Conservation (phyloP, 179 eudicot species). For the Gypsophila paniculata region DNA sequence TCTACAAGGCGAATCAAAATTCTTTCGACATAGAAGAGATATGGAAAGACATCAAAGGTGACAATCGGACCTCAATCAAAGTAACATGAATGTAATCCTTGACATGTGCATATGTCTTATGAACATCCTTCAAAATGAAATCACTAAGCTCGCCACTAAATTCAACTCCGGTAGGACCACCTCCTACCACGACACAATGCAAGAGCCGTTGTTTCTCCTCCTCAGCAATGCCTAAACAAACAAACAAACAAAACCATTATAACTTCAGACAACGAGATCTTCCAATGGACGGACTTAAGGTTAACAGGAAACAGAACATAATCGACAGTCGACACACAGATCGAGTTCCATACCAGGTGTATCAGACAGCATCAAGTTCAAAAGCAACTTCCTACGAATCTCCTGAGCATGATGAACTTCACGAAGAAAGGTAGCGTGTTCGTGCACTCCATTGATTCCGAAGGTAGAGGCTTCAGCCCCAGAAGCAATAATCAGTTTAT, state of each 20-base stretch:
- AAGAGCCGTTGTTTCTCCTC: slow-evolving; percentile 79
- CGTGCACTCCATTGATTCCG: slow-evolving; percentile 83
- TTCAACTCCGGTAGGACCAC: slow-evolving; percentile 99
- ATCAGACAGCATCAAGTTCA: slow-evolving; percentile 91
- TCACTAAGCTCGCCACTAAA: slow-evolving; percentile 98
- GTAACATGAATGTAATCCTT: slow-evolving; percentile 86
- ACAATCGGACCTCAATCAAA: slow-evolving; percentile 67
- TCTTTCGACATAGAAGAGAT: no score
- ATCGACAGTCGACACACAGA: not conserved
- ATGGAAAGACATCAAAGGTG: not conserved
- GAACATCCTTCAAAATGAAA: slow-evolving; percentile 82
- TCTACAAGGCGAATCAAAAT: no score
- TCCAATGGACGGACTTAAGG: not conserved
- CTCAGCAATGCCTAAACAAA: slow-evolving; percentile 60
- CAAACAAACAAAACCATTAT: slow-evolving; percentile 10
- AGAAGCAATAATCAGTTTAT: slow-evolving; percentile 80
- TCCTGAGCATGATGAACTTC: slow-evolving; percentile 98
- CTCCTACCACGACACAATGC: slow-evolving; percentile 96
- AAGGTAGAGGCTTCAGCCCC: slow-evolving; percentile 89
- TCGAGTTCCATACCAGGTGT: slow-evolving; percentile 71
- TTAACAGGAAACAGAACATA: not conserved
- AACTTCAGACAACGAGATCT: not conserved
- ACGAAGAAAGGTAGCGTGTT: slow-evolving; percentile 83
- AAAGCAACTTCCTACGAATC: slow-evolving; percentile 75
- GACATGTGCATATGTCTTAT: slow-evolving; percentile 73